Conservation (phyloP, 148 eudicot genomes). For the Vaccinium vitisidaea region DNA sequence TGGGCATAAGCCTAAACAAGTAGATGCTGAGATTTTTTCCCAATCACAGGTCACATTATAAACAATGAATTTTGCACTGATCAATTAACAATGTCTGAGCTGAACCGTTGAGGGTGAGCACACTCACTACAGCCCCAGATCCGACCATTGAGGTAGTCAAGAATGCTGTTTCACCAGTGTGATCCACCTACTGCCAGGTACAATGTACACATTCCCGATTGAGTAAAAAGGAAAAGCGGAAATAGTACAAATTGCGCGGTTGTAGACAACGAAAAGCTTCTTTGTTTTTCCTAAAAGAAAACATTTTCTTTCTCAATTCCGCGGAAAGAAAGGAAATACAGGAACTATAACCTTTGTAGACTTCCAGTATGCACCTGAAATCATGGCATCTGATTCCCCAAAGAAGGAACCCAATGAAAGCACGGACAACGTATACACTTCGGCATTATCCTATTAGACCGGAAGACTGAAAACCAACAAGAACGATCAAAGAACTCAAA, state of each 20-base stretch:
- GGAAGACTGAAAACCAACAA: background rate
- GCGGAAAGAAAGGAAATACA: background rate
- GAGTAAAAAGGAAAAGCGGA: background rate
- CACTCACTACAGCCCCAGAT: no score
- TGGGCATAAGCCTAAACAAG: no score
- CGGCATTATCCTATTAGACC: background rate
- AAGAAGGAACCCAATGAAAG: background rate
- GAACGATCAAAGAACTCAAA: background rate
- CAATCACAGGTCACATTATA: no score
- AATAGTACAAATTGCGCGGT: background rate
- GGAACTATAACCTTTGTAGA: background rate
- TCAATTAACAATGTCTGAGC: no score
- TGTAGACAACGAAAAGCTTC: background rate
- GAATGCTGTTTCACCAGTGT: background rate
- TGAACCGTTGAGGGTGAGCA: background rate
- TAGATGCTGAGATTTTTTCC: no score
- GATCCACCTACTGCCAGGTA: background rate
- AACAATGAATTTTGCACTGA: no score
- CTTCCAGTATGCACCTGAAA: background rate
- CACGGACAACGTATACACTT: background rate
- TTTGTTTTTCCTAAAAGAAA: background rate
- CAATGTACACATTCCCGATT: background rate
- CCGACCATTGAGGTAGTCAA: background rate
- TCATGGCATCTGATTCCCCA: background rate
- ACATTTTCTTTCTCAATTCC: background rate